Conservation (phyloP, 2,329 filamentous ascomycete species). For the Xylaria sp. region DNA sequence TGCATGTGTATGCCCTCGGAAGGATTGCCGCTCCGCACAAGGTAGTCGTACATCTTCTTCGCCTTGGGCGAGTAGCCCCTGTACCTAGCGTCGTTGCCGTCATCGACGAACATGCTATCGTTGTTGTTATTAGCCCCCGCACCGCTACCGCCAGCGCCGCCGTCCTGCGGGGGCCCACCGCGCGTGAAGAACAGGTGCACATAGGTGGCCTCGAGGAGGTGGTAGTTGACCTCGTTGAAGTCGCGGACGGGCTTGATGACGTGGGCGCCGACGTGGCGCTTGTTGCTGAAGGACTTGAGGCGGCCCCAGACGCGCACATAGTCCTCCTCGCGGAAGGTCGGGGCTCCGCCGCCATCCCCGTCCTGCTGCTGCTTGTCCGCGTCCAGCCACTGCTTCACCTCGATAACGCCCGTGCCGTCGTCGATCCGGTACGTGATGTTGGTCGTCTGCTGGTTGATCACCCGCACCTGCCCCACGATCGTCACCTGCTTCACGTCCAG, state of each 20-base stretch:
- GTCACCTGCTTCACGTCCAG: slow-evolving; percentile 78
- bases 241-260: slow-evolving; percentile 82
- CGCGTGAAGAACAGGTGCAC: slow-evolving; percentile 86
- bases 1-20: slow-evolving; percentile 88
- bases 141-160: slow-evolving; percentile 50
- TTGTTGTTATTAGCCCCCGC: slow-evolving; percentile 53
- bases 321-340: slow-evolving; percentile 75
- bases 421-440: slow-evolving; percentile 94
- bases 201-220: slow-evolving; percentile 88
- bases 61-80: slow-evolving; percentile 65
- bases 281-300: slow-evolving; percentile 84
- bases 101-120: slow-evolving; percentile 67
- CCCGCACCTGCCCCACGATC: slow-evolving; percentile 90
- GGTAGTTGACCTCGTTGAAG: slow-evolving; percentile 92
- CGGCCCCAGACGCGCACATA: slow-evolving; percentile 89
- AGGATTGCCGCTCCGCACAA: slow-evolving; percentile 74
- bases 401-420: slow-evolving; percentile 91
- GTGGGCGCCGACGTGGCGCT: slow-evolving; percentile 82
- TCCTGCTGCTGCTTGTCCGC: slow-evolving; percentile 61
- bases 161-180: slow-evolving; percentile 59
- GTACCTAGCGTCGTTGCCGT: slow-evolving; percentile 54
- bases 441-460: slow-evolving; percentile 85
- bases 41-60: slow-evolving; percentile 75
- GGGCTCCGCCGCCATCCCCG: slow-evolving; percentile 57
- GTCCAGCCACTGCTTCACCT: slow-evolving; percentile 90